Conservation (phyloP, 148 eudicot species). For the Cornus kousa region DNA sequence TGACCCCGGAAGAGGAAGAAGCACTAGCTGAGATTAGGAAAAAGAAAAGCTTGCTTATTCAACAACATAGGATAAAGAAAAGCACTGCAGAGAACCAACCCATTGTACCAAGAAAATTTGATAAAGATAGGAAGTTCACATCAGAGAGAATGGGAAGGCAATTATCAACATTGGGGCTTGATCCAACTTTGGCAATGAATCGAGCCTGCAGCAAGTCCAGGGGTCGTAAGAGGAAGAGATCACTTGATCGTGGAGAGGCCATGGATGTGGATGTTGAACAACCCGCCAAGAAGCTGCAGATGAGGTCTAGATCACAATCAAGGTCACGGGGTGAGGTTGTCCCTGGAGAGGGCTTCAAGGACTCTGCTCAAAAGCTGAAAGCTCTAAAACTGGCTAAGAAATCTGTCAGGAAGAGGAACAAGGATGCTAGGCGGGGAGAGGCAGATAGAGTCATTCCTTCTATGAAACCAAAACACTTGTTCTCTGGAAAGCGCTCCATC, state of each 20-base stretch:
- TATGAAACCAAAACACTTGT: slow-evolving; percentile 64
- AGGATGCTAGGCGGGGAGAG: slow-evolving; percentile 60
- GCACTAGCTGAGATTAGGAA: no score
- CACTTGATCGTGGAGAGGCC: slow-evolving; percentile 34
- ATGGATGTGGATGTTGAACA: slow-evolving; percentile 56
- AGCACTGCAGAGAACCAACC: slow-evolving; percentile 64
- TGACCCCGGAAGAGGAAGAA: no score
- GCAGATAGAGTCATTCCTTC: slow-evolving; percentile 56
- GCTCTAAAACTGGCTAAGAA: slow-evolving; percentile 47
- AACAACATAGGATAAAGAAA: slow-evolving; percentile 70
- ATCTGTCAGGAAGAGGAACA: slow-evolving; percentile 57
- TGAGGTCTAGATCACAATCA: slow-evolving; percentile 39
- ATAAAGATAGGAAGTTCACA: slow-evolving; percentile 56
- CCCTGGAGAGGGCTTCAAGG: slow-evolving; percentile 71
- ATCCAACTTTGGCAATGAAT: slow-evolving; percentile 52
- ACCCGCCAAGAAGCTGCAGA: slow-evolving; percentile 49
- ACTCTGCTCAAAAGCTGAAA: slow-evolving; percentile 54
- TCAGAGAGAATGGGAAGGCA: slow-evolving; percentile 76
- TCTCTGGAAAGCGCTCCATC: slow-evolving; percentile 54
- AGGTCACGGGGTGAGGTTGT: slow-evolving; percentile 51
- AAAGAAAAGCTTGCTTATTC: slow-evolving; percentile 43
- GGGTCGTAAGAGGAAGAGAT: slow-evolving; percentile 79
- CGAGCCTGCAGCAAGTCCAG: slow-evolving; percentile 67
- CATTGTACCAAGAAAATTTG: slow-evolving; percentile 63
- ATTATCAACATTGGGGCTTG: slow-evolving; percentile 53